phyloP scores from a whole-genome alignment of 1,284 basidiomycete genomes.

The Coniferiporia weirii region DNA sequence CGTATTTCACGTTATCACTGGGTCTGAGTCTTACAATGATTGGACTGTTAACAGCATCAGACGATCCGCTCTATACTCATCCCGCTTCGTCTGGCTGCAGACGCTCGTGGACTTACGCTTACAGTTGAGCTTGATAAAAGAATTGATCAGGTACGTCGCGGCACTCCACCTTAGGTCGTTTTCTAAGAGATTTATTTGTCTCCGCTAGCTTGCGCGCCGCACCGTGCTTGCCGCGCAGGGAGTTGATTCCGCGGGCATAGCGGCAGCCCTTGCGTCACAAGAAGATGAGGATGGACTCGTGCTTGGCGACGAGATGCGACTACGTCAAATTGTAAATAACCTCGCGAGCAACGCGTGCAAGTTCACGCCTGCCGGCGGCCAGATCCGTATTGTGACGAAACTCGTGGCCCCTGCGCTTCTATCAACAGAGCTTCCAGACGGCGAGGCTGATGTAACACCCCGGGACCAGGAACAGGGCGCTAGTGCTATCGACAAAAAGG shows the following conservation, averaged over 20 bases:
- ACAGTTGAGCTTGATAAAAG: conserved; percentile 64
- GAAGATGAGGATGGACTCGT: conserved; percentile 59
- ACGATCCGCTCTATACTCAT: conserved; percentile 77
- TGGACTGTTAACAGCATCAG: conserved; percentile 73
- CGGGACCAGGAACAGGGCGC: neutral
- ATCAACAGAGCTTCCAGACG: neutral
- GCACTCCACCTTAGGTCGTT: neutral
- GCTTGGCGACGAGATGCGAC: conserved; percentile 73
- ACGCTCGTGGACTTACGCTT: conserved; percentile 65
- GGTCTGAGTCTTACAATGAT: conserved; percentile 2
- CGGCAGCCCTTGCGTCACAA: conserved; percentile 34
- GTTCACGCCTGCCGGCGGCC: conserved; percentile 77
- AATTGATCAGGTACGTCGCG: conserved; percentile 58
- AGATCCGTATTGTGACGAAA: conserved; percentile 53
- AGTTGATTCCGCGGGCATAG: conserved; percentile 29
- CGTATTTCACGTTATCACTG: conserved; percentile 8
- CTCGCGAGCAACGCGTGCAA: conserved; percentile 74
- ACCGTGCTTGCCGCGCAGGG: conserved; percentile 56
- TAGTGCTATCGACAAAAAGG: neutral
- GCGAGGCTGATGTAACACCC: neutral
- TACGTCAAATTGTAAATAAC: conserved; percentile 78
- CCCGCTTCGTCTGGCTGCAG: conserved; percentile 69
- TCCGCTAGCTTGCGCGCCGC: conserved; percentile 40
- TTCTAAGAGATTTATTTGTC: conserved; percentile 18
- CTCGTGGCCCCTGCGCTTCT: conserved; percentile 41